Conservation (phyloP, 2,329 filamentous ascomycete species). For the Colletotrichum coccodes region DNA sequence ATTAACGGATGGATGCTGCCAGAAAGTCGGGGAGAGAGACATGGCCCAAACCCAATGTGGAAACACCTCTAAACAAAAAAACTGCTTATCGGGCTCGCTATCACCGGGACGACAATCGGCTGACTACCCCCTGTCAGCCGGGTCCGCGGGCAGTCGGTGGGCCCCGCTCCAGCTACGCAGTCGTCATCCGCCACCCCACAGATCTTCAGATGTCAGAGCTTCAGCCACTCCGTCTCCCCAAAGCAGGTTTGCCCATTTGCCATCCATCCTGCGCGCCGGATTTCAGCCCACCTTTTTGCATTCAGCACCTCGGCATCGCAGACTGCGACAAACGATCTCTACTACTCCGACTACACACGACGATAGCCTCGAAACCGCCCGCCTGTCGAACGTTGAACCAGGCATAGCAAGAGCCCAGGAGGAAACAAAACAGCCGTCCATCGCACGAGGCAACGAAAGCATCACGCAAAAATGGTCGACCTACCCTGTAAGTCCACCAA, state of each 20-base stretch:
- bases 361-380: neutral
- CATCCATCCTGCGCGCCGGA: neutral
- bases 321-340: neutral
- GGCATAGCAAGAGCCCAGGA: too few species aligned
- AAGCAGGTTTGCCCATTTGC: slow-evolving; percentile 29
- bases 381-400: neutral
- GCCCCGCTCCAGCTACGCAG: neutral
- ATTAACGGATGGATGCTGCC: neutral
- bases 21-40: neutral
- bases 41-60: neutral
- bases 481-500: slow-evolving; percentile 55
- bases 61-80: slow-evolving; percentile 29
- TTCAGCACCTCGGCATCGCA: neutral
- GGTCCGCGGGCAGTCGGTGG: neutral
- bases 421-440: too few species aligned
- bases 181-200: slow-evolving; percentile 29
- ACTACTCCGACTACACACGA: slow-evolving; percentile 3
- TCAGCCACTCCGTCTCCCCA: slow-evolving; percentile 30
- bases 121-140: slow-evolving; percentile 27
- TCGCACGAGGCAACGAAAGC: neutral
- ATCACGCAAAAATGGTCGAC: slow-evolving; percentile 53
- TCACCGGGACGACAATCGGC: slow-evolving; percentile 45
- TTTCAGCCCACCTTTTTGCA: neutral
- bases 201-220: slow-evolving; percentile 32
- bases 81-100: slow-evolving; percentile 19